These are phyloP conservation scores for Cytospora leucostoma DNA, from an alignment of 2,329 filamentous ascomycete genomes.

Conservation along the genomic window DNA sequence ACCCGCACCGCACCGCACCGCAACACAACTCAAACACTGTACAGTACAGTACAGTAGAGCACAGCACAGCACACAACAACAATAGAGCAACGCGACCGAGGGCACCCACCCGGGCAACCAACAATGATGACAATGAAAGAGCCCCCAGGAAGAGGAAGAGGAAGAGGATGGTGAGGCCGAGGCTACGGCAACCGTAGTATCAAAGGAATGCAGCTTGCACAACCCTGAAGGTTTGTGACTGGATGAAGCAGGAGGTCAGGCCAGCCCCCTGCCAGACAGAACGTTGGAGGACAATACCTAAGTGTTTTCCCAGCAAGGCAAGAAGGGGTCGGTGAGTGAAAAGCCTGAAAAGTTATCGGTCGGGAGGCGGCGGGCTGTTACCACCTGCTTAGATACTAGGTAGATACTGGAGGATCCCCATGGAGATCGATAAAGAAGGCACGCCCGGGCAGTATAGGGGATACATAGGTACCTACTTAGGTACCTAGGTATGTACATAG, in stretches of 20 bases:
- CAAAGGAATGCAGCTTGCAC: constrained; percentile 23
- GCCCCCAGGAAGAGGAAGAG: constrained; percentile 1
- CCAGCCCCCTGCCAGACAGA: constrained; percentile 17
- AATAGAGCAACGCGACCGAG: constrained; percentile 12
- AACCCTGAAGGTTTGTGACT: constrained; percentile 18
- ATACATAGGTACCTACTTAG: not conserved
- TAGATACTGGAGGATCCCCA: not conserved
- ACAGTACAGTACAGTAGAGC: constrained; percentile 6
- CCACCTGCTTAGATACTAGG: not conserved
- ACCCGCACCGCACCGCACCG: constrained; percentile 14
- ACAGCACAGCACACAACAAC: not conserved
- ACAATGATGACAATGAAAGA: constrained; percentile 7
- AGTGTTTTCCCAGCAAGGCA: not conserved
- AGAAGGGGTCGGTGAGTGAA: constrained; percentile 1
- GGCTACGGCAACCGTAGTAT: constrained; percentile 13
- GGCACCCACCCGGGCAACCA: not conserved
- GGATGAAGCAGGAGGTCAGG: constrained; percentile 22
- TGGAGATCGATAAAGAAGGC: constrained; percentile 9
- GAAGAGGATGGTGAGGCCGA: constrained; percentile 1
- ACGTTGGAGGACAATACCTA: constrained; percentile 3
- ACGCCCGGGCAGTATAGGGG: constrained; percentile 8
- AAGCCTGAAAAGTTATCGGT: not conserved
- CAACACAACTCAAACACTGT: not conserved
- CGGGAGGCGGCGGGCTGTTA: constrained; percentile 16
- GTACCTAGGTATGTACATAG: not conserved